Evolutionary conservation across 371 early-diverging fungal species (phyloP), one percentile per base, ranked within the genome.

Genomic region (Saksenaea vasiformis): DNA sequence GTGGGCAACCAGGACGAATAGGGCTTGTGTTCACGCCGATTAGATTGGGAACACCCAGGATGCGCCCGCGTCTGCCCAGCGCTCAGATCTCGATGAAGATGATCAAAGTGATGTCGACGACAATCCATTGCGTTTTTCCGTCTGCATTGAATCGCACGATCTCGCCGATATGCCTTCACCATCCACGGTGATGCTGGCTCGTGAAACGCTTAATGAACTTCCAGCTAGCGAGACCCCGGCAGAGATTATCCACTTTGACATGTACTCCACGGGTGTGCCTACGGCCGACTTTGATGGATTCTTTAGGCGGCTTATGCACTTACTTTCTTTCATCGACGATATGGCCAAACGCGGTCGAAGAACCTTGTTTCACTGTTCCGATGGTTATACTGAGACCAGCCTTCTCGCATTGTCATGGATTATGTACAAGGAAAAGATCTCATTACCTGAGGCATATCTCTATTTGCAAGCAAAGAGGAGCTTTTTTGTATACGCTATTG

Each of bases 381-480:
- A 88, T 51, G 89, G 87, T 11, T 88, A 88, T 54, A 87, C 86
- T 0, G 89, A 88, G 57, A 79, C 84, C 0, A 82, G 84, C 36
- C 47, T 85, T 17, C 34, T 88, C 14, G 79, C 74, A 0, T 66
- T 88, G 14, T 65, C 74, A 15, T 82, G 84, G 68, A 64, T 88
- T 36, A 88, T 88, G 87, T 83, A 79, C 56, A 73, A 79, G 13
- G 67, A 71, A 38, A 73, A 73, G 56, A 37, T 84, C 28, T 64
- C 68, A 27, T 68, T 88, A 47, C 86, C 87, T 0, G 79, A 84
- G 59, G 87, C 89, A 0, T 88, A 84, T 72, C 64, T 88, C 9
- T 72, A 75, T 43, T 56, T 88, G 28, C 89, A 88, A 65, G 61
- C 74, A 9, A 70, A 67, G 19, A 72, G 89, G 14, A 86, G 84